Evolutionary conservation across 1,139 yeast genomes (phyloP).

Genomic region (Wickerhamomyces sp.): DNA sequence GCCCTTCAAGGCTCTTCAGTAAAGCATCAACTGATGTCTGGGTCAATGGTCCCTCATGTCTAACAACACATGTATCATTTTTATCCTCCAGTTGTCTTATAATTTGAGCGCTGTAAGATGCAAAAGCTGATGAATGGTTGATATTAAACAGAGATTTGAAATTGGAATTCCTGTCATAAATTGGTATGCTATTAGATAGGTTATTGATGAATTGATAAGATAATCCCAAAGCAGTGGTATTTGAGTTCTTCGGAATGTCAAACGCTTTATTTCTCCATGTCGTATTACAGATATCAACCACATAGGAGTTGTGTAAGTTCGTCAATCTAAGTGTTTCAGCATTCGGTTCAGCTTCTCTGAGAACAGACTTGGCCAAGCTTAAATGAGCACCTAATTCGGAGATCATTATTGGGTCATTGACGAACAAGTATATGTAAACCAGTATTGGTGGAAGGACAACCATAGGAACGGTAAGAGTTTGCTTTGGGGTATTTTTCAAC

Average conservation of each 20-base stretch:
- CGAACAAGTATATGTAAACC: constrained; percentile 34
- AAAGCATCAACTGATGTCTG: constrained; percentile 21
- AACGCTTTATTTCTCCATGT: constrained; percentile 57
- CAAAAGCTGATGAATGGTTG: constrained; percentile 52
- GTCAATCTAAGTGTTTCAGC: constrained; percentile 28
- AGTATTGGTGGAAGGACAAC: constrained; percentile 39
- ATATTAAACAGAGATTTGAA: constrained; percentile 43
- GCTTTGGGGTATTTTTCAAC: constrained; percentile 23
- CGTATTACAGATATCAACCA: constrained; percentile 57
- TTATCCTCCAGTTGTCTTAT: constrained; percentile 47
- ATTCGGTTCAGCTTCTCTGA: constrained; percentile 22
- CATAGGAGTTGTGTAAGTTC: constrained; percentile 45
- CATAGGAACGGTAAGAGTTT: constrained; percentile 19
- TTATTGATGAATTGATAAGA: constrained; percentile 33
- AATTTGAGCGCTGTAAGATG: constrained; percentile 40
- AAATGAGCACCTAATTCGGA: constrained; percentile 49
- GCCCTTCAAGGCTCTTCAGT: constrained; percentile 4
- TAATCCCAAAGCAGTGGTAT: constrained; percentile 34
- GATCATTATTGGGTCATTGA: constrained; percentile 38
- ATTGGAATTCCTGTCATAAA: constrained; percentile 28
- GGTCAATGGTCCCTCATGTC: constrained; percentile 44
- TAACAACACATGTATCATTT: constrained; percentile 24
- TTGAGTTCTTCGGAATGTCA: constrained; percentile 22
- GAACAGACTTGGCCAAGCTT: constrained; percentile 36
- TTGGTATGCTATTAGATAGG: constrained; percentile 35